Base-by-base conservation (phyloP, 352 stramenopile species). In the Globisporangium spinosum region DNA sequence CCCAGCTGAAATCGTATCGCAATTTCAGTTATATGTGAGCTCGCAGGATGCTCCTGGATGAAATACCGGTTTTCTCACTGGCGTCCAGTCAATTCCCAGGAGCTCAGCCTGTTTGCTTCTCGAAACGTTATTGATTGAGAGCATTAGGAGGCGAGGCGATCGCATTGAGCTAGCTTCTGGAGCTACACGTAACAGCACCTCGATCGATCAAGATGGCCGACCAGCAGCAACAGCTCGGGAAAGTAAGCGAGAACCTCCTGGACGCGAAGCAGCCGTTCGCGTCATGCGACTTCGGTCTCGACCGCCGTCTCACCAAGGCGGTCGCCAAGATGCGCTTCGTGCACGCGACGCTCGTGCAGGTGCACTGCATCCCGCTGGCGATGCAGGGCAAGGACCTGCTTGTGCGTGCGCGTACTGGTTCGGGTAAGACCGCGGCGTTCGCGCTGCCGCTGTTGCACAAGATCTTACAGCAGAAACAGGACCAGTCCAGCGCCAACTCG, bases 351-450 rank as follows among this genome's bases (percentile, higher is more conserved):
- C 75, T 98, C n/a, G 95, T 98, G 57, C 96, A 98, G 77, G 83
- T 95, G 72, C 90, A 98, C 73, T 97, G 88, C 75, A 98, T 98
- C 67, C 94, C 94, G 58, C 76, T 98, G 66, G 89, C 91, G 13
- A 80, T 98, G 67, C 79, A 97, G 70, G 94, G 94, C 54, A 98
- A 98, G 65, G 94, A 98, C 72, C 62, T 98, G 71, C 78, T 98
- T 56, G 93, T 98, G 58, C 87, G 91, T 35, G 93, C 93, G 23
- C 85, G 92, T 49, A 98, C 95, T 12, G 95, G 95, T 38, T 98
- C 91, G 0, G 95, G 95, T 25, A 98, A 98, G 78, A 98, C 95
- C 13, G 90, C 94, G 17, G 95, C 93, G n/a, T 98, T 97, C 67
- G 89, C 89, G 63, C 71, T 98, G 64, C 95, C 95, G 25, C 69